Evolutionary conservation across 441 rosid species (phyloP).

Genomic region (Flueggea neowawraea): DNA sequence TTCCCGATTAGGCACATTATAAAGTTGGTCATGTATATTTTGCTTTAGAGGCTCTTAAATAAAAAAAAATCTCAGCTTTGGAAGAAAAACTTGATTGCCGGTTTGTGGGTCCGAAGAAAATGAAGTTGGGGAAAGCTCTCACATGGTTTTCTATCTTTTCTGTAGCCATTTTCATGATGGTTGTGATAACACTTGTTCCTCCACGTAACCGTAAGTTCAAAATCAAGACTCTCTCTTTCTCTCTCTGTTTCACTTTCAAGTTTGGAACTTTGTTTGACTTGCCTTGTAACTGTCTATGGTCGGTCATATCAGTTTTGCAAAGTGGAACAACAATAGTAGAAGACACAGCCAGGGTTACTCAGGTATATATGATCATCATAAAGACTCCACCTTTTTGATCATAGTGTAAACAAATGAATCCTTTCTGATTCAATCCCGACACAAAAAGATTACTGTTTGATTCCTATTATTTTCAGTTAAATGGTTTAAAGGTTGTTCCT

Average conservation of each 20-base stretch:
- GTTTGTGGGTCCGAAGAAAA: constrained; percentile 6
- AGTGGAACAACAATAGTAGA: constrained; percentile 11
- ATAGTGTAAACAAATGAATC: neutral
- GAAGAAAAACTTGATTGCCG: constrained; percentile 1
- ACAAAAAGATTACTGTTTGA: neutral
- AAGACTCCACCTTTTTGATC: neutral
- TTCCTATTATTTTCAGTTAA: neutral
- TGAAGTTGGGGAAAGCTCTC: constrained; percentile 18
- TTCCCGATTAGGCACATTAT: too few species aligned
- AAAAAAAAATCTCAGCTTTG: neutral
- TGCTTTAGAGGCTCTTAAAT: too few species aligned
- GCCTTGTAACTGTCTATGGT: neutral
- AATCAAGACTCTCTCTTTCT: neutral
- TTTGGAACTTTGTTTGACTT: constrained; percentile 5
- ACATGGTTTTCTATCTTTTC: constrained; percentile 11
- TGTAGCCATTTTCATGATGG: constrained; percentile 17
- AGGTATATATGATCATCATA: constrained; percentile 14
- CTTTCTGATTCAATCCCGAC: neutral
- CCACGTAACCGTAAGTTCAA: constrained; percentile 14
- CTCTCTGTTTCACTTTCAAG: neutral
- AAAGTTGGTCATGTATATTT: too few species aligned
- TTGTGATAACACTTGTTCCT: constrained; percentile 16
- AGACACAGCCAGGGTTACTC: constrained; percentile 1
- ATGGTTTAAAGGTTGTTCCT: constrained; percentile 6
- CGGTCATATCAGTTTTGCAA: constrained; percentile 18